phyloP scores from a whole-genome alignment of 2,329 filamentous ascomycete species.

The Samsoniella hepiali region DNA sequence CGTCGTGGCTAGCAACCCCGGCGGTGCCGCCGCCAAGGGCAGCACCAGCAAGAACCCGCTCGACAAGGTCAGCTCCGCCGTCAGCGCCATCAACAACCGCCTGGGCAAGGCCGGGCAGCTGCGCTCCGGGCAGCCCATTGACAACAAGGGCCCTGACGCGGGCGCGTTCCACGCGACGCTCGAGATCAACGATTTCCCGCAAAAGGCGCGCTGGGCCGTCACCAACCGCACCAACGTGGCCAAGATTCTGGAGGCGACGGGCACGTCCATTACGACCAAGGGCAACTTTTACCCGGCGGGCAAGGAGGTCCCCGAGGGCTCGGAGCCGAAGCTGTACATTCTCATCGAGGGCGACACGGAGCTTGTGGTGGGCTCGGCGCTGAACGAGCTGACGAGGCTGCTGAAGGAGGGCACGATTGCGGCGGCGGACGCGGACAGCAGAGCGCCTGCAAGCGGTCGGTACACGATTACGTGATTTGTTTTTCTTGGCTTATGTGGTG shows the following conservation, averaged over 20 bases:
- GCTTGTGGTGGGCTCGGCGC: slow-evolving; percentile 82
- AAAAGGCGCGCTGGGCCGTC: slow-evolving; percentile 97
- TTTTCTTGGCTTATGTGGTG: background rate
- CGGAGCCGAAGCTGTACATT: slow-evolving; percentile 93
- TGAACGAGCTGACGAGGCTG: slow-evolving; percentile 83
- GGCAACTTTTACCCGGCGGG: slow-evolving; percentile 82
- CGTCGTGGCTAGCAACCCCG: slow-evolving; percentile 28
- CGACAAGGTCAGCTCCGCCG: slow-evolving; percentile 85
- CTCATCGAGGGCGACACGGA: slow-evolving; percentile 97
- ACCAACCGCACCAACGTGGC: slow-evolving; percentile 98
- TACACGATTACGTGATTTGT: slow-evolving; percentile 75
- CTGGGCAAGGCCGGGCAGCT: slow-evolving; percentile 86
- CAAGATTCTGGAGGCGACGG: slow-evolving; percentile 93
- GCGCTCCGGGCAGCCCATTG: slow-evolving; percentile 87
- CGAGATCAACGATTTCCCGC: slow-evolving; percentile 98
- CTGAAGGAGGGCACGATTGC: slow-evolving; percentile 88
- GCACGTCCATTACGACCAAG: slow-evolving; percentile 96
- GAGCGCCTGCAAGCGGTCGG: slow-evolving; percentile 73
- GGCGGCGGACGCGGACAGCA: slow-evolving; percentile 79
- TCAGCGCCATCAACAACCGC: slow-evolving; percentile 85
- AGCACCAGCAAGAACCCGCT: slow-evolving; percentile 65
- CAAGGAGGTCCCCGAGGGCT: slow-evolving; percentile 71
- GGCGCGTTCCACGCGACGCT: slow-evolving; percentile 95
- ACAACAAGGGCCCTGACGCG: slow-evolving; percentile 97
- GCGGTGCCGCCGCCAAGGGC: slow-evolving; percentile 49